A percentile compares a stretch with the other conserved stretches of the same genome.
Conservation (phyloP, 2,329 filamentous ascomycete species). For the Chrysoporthe cubensis region DNA sequence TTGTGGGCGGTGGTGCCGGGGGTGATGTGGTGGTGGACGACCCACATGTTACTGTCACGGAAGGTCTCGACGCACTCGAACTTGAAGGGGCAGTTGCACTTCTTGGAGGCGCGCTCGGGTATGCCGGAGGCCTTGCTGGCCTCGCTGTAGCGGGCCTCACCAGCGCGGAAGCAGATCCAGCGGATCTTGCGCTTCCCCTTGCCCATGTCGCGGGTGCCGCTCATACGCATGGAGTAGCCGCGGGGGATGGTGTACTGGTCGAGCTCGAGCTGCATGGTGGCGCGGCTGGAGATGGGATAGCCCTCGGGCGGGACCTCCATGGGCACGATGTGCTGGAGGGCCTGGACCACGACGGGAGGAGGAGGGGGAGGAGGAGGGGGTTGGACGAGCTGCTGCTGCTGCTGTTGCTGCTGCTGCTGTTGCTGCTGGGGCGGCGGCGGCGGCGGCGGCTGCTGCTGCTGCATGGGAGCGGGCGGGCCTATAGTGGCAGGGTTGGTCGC, state of each 20-base stretch:
- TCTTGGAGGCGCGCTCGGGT: conserved; percentile 41
- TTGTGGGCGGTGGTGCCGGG: conserved; percentile 40
- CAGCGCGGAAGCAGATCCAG: conserved; percentile 44
- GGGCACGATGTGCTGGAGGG: conserved; percentile 19
- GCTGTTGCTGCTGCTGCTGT: conserved; percentile 19
- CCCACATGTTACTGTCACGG: conserved; percentile 41
- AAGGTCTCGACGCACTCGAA: conserved; percentile 42
- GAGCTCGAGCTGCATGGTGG: conserved; percentile 42
- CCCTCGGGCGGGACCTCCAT: conserved; percentile 41
- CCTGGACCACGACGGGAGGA: conserved; percentile 17
- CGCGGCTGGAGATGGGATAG: conserved; percentile 39
- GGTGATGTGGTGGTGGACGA: conserved; percentile 40
- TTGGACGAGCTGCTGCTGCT: conserved; percentile 17
- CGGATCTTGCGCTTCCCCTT: conserved; percentile 41
- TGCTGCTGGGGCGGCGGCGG: conserved; percentile 14
- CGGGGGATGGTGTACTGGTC: conserved; percentile 42
- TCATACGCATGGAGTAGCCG: conserved; percentile 45
- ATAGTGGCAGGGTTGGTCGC: conserved; percentile 25
- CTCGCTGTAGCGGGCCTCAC: conserved; percentile 39
- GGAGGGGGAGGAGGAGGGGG: conserved; percentile 3
- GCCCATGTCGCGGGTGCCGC: conserved; percentile 42
- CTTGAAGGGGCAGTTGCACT: conserved; percentile 44
- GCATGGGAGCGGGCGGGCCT: conserved; percentile 22
- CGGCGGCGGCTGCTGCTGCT: conserved; percentile 16
- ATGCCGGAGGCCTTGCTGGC: conserved; percentile 37